Base-by-base conservation (phyloP, 495 filamentous ascomycete species). In the Diplogelasinospora grovesii region DNA sequence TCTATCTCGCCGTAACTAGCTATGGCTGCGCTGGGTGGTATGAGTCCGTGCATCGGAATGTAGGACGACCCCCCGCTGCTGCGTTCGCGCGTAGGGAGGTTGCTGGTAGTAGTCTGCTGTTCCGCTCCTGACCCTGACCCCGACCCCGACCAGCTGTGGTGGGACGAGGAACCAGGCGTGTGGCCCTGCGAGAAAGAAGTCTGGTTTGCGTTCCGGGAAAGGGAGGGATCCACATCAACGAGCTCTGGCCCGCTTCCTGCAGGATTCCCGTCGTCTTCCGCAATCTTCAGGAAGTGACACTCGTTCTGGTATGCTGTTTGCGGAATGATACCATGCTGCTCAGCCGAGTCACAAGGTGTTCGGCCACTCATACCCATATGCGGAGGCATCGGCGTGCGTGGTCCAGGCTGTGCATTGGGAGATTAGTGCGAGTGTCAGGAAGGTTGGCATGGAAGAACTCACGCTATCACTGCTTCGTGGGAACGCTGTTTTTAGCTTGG, bases 401-500 rank as follows among this genome's bases (percentile, higher is more conserved):
- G 36, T 21, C 21, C 10, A 15, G 40, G 30, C 44, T 29, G 11
- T 8, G 33, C 11, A 36, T 24, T 28, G 18, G 9, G 14, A 15
- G 22, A 11, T 18, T 6, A 18, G 6, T 16, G 16, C 22, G 8
- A 11, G 13, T n/a, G 8, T n/a, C 15, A 9, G 19, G 15, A 9
- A 19, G 4, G 18, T 15, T 3, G 3, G n/a, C n/a, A n/a, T n/a
- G n/a, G n/a, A n/a, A n/a, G n/a, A n/a, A 61, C 70, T 57, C 54
- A 75, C 71, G 25, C 62, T 74, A 40, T 75, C 66, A 20, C 55
- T 61, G 50, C 66, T 70, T 36, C 65, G 64, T 7, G 66, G 64
- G 40, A 75, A 73, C 5, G 70, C 65, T 1, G 59, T 53, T 37
- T 69, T 73, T 27, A 74, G 62, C 42, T 71, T 76, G 8, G 71